phyloP scores from a whole-genome alignment of 495 filamentous ascomycete genomes.

The Lophiostoma macrostomum region DNA sequence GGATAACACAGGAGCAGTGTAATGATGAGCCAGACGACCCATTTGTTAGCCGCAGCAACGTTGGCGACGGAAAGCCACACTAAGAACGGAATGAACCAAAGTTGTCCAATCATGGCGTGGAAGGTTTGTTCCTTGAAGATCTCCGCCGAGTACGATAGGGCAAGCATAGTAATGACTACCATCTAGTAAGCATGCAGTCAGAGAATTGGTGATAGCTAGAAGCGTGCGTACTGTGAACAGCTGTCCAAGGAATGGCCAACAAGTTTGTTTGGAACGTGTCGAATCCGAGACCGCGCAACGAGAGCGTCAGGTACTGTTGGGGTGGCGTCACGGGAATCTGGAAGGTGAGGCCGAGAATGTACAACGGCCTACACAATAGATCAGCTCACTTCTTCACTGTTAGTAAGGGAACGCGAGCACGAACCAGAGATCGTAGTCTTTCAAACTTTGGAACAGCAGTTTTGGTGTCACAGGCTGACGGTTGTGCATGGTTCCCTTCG shows the following conservation, averaged over 20 bases:
- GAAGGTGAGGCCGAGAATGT: slow-evolving; percentile 58
- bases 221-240: slow-evolving; percentile 16
- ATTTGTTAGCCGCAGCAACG: slow-evolving; percentile 47
- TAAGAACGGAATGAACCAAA: slow-evolving; percentile 47
- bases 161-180: slow-evolving; percentile 18
- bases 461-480: slow-evolving; percentile 56
- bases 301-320: slow-evolving; percentile 60
- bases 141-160: slow-evolving; percentile 17
- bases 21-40: slow-evolving; percentile 56
- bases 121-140: slow-evolving; percentile 16
- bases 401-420: not conserved
- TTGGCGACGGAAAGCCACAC: slow-evolving; percentile 52
- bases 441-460: slow-evolving; percentile 56
- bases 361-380: slow-evolving; percentile 56
- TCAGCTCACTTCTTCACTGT: too few relatives aligned
- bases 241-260: slow-evolving; percentile 56
- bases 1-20: slow-evolving; percentile 58
- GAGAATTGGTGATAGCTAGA: not conserved
- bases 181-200: not conserved
- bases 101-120: slow-evolving; percentile 10
- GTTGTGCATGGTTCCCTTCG: slow-evolving; percentile 61
- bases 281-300: slow-evolving; percentile 59
- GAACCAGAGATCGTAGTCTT: slow-evolving; percentile 67
- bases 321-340: slow-evolving; percentile 54
- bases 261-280: slow-evolving; percentile 66